Percentiles rank a stretch among this genome's conserved stretches.
phyloP scores from a whole-genome alignment of 768 basidiomycete genomes.

The Xerocomus potaroensis region DNA sequence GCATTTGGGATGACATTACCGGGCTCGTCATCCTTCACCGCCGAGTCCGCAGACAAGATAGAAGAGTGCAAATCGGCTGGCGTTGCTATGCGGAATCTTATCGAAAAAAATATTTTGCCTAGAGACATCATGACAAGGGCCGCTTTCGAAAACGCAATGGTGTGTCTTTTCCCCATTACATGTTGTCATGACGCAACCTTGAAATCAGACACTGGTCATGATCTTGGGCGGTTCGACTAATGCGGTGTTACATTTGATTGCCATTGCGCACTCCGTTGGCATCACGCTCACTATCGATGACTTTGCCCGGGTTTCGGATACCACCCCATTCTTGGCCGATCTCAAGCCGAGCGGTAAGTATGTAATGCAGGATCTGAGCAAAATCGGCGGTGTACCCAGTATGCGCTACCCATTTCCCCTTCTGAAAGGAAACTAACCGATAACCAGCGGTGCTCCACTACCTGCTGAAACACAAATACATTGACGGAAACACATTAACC shows the following conservation, averaged over 20 bases:
- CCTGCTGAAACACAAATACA: constrained; percentile 79
- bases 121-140: constrained; percentile 95
- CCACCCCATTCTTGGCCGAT: constrained; percentile 91
- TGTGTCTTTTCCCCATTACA: constrained; percentile 29
- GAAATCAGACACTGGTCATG: constrained; percentile 82
- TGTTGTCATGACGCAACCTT: constrained; percentile 8
- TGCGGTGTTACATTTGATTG: constrained; percentile 94
- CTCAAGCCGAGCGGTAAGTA: constrained; percentile 97
- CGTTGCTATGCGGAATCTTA: constrained; percentile 75
- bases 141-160: constrained; percentile 98
- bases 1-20: constrained; percentile 95
- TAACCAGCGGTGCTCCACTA: constrained; percentile 74
- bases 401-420: constrained; percentile 27
- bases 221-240: constrained; percentile 97
- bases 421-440: not conserved
- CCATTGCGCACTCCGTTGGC: constrained; percentile 94
- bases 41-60: constrained; percentile 84
- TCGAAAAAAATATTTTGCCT: constrained; percentile 90
- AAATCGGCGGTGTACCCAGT: constrained; percentile 96
- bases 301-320: constrained; percentile 91
- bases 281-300: constrained; percentile 87
- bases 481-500: constrained; percentile 88
- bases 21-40: constrained; percentile 96
- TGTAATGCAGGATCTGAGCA: constrained; percentile 97
- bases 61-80: constrained; percentile 82